Conservation (phyloP, 2,329 filamentous ascomycete genomes). For the Bipolaris sorokiniana region DNA sequence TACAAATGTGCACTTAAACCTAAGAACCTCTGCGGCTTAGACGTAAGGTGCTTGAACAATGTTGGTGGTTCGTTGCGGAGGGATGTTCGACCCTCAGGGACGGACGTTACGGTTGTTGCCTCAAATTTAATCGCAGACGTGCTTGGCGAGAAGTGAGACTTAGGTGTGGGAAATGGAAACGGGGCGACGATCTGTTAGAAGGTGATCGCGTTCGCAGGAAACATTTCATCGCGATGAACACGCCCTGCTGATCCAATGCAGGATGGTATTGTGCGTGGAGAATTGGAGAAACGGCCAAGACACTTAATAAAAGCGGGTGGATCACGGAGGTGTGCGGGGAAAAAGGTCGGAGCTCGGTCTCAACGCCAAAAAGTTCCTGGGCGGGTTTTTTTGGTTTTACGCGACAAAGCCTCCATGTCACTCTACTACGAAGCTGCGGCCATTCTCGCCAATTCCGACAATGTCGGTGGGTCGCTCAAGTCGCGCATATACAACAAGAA, state of each 20-base stretch:
- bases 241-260: background rate
- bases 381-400: background rate
- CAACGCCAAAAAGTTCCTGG: constrained; percentile 13
- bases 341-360: constrained; percentile 13
- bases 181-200: too few relatives aligned
- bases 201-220: too few relatives aligned
- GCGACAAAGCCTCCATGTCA: constrained; percentile 67
- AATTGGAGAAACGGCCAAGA: background rate
- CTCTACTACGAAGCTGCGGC: constrained; percentile 91
- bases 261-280: background rate
- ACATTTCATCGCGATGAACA: too few relatives aligned
- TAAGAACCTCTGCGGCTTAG: background rate
- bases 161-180: too few relatives aligned
- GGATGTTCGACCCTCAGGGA: too few relatives aligned
- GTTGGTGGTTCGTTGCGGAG: too few relatives aligned
- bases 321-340: constrained; percentile 13
- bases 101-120: too few relatives aligned
- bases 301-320: background rate
- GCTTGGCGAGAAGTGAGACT: too few relatives aligned
- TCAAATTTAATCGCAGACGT: too few relatives aligned
- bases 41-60: too few relatives aligned
- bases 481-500: constrained; percentile 80
- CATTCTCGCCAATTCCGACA: constrained; percentile 68
- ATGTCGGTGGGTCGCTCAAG: constrained; percentile 83
- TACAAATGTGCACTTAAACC: background rate